Evolutionary conservation across 176 grass and related monocot genomes (phyloP), one percentile per base, ranked within the genome.

Genomic region (Neostapfia colusana): DNA sequence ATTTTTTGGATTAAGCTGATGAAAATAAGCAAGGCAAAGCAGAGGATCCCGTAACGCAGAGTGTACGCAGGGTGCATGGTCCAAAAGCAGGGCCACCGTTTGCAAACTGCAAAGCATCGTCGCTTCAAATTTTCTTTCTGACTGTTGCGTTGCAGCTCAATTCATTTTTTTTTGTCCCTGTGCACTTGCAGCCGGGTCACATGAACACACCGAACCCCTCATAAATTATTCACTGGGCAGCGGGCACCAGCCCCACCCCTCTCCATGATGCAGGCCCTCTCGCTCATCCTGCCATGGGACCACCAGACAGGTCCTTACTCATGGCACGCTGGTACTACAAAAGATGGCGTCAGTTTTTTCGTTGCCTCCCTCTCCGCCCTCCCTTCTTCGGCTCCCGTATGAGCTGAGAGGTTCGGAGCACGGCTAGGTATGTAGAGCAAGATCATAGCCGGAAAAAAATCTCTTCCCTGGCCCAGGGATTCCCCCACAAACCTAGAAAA

Each of bases 321-420:
- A 38, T 51, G 76, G 81, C 54, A 62, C 81, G 65, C 68, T 60
- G 50, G 40, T 41, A 35, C 49, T 75, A 84, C 86, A 88, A 84
- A 88, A 80, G 49, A 76, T 23, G 76, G 86, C 86, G 44, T 70
- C 63, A 7, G 54, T 80, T 79, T 83, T 76, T 76, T 76, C 74
- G 70, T 84, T 63, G 75, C 75, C 42, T 13, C 65, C 55, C 63
- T 69, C 76, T 44, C 75, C 81, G 63, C 45, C 63, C 79, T 79
- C 68, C 21, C 81, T 49, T 51, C 79, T 49, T 18, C 66, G 60
- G 2, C 53, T 53, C 53, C 70, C 69, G 10, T 31, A 46, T 63
- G 55, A 80, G 69, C 81, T 65, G 69, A 80, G 70, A 75, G 60
- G 54, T 27, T 61, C 39, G 74, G 76, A 70, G 71, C 85, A 78